Percentiles rank a stretch among this genome's conserved stretches.
phyloP scores from a whole-genome alignment of 169 alveolate genomes.

The Eimeria acervulina region DNA sequence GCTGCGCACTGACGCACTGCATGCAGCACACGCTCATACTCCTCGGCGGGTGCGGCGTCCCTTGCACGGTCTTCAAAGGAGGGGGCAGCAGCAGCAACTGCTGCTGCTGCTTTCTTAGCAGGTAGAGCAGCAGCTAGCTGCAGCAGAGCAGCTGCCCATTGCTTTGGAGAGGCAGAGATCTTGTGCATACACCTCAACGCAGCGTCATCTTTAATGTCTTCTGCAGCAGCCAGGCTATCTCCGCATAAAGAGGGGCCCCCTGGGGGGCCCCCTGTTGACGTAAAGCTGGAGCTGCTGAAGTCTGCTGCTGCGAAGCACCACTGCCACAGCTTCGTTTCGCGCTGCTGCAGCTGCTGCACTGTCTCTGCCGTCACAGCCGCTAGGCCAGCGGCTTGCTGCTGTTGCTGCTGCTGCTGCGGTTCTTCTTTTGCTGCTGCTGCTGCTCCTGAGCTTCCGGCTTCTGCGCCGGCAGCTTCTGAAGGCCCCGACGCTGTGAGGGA shows the following conservation, averaged over 20 bases:
- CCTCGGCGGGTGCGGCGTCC: conserved; percentile 17
- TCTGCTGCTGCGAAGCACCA: conserved; percentile 60
- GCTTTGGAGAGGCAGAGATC: conserved; percentile 22
- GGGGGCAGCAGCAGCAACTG: conserved; percentile 6
- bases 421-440: conserved; percentile 20
- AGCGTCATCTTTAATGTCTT: background rate
- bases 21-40: conserved; percentile 31
- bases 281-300: background rate
- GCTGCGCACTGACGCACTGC: conserved; percentile 39
- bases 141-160: conserved; percentile 29
- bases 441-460: background rate
- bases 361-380: conserved; percentile 29
- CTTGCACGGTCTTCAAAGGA: background rate
- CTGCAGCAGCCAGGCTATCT: background rate
- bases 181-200: background rate
- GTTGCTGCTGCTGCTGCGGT: conserved; percentile 41
- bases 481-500: background rate
- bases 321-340: conserved; percentile 56
- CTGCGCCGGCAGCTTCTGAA: background rate
- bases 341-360: conserved; percentile 58
- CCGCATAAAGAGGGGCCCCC: conserved; percentile 40
- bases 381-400: background rate
- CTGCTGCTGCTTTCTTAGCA: conserved; percentile 19
- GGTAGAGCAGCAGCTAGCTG: conserved; percentile 59
- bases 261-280: background rate